Conservation (phyloP, 2,329 filamentous ascomycete genomes). For the Dothiorella sarmentorum region DNA sequence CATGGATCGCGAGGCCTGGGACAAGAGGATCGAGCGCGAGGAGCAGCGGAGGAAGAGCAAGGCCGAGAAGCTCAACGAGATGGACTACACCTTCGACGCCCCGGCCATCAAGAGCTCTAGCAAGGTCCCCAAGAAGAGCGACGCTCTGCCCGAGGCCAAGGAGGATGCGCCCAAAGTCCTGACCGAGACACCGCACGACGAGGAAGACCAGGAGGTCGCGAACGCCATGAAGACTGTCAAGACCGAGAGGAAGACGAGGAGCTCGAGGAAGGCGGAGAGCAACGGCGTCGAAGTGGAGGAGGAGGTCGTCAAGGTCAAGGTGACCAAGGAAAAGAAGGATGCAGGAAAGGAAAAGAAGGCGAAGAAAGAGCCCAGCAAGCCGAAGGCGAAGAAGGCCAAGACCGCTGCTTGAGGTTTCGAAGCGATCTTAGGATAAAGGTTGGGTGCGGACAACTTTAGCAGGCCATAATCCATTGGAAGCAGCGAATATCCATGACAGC, state of each 20-base stretch:
- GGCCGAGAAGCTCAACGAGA: slow-evolving; percentile 69
- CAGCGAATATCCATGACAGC: not conserved
- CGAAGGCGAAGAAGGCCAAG: slow-evolving; percentile 15
- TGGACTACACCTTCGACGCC: slow-evolving; percentile 80
- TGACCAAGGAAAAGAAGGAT: not conserved
- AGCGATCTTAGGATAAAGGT: not conserved
- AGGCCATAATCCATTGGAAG: not conserved
- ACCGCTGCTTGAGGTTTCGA: not conserved
- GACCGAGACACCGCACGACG: slow-evolving; percentile 21
- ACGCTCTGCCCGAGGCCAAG: slow-evolving; percentile 12
- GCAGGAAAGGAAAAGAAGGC: slow-evolving; percentile 2
- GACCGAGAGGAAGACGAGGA: slow-evolving; percentile 17
- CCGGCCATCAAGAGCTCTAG: slow-evolving; percentile 66
- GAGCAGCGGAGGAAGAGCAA: slow-evolving; percentile 65
- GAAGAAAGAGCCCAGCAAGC: slow-evolving; percentile 15
- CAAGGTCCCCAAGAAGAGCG: slow-evolving; percentile 43
- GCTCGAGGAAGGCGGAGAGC: slow-evolving; percentile 16
- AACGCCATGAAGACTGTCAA: slow-evolving; percentile 23
- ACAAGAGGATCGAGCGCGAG: slow-evolving; percentile 69
- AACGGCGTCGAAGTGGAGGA: not conserved
- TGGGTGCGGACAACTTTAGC: not conserved
- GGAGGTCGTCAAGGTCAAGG: slow-evolving; percentile 12
- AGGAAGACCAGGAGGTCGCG: slow-evolving; percentile 14
- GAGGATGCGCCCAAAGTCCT: slow-evolving; percentile 34
- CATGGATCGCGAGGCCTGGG: slow-evolving; percentile 72